These are phyloP conservation scores for Epicoccum nigrum DNA, from an alignment of 2,329 filamentous ascomycete genomes.

Conservation along the genomic window DNA sequence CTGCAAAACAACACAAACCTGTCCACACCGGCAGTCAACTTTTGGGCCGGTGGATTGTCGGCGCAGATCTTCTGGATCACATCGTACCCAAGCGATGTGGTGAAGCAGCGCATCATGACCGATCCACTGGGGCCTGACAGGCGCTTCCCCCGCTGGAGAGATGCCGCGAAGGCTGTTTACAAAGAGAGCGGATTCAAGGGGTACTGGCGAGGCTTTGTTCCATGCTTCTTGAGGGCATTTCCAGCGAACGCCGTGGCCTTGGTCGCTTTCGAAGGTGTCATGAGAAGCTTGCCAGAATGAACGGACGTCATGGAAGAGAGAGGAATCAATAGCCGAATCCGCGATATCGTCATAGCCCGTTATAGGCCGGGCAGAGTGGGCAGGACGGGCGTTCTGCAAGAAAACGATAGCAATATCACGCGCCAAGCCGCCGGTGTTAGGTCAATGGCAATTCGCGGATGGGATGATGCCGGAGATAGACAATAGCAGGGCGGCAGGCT, in stretches of 20 bases:
- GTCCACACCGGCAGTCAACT: slow-evolving; percentile 83
- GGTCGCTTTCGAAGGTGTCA: slow-evolving; percentile 90
- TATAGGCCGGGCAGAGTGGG: background rate
- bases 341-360: background rate
- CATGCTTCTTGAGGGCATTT: slow-evolving; percentile 92
- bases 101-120: slow-evolving; percentile 98
- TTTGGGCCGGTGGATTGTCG: slow-evolving; percentile 93
- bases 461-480: slow-evolving; percentile 4
- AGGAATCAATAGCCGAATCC: background rate
- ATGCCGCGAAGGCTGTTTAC: slow-evolving; percentile 79
- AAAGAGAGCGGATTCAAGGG: slow-evolving; percentile 76
- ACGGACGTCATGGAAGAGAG: slow-evolving; percentile 13
- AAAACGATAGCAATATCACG: background rate
- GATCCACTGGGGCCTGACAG: slow-evolving; percentile 73
- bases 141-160: slow-evolving; percentile 76
- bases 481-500: too few species aligned
- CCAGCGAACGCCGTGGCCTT: slow-evolving; percentile 94
- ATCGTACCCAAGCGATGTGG: slow-evolving; percentile 88
- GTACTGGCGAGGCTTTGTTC: slow-evolving; percentile 91
- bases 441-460: background rate
- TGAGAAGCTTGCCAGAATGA: slow-evolving; percentile 61
- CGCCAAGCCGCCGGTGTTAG: slow-evolving; percentile 6
- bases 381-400: background rate
- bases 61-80: slow-evolving; percentile 96
- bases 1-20: slow-evolving; percentile 71